Base-by-base conservation (phyloP, 2,329 filamentous ascomycete species). In the Cadophora sp. region DNA sequence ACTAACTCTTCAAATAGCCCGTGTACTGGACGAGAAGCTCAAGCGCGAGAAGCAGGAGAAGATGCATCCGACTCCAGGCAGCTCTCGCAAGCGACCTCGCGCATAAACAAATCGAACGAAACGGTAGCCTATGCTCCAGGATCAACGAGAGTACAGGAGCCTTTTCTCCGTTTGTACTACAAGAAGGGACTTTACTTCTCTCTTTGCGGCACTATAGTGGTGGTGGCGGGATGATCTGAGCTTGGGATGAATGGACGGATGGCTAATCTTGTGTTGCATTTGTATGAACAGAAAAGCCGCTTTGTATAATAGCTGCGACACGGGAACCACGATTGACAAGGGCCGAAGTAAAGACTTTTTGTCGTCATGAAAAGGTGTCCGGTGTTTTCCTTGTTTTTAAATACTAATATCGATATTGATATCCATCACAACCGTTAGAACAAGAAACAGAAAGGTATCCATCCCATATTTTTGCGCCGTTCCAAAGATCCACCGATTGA, bases 21-120 rank as follows among this genome's bases (percentile, higher is more conserved):
- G 87, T 68, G 87, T 90, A 24, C 79, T 90, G 78, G 87, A 90
- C 81, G 85, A 89, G 77, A 90, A 90, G 79, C 85, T 89, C 82
- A 88, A 87, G 83, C 82, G 86, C 73, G 87, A 90, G 76, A 83
- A 83, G 75, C 86, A 82, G 79, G 85, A 88, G 62, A 89, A 89
- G 66, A 63, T 75, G 65, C 74, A 77, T 62, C 85, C 87, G 4
- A 78, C 77, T 3, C 73, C 78, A 3, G 78, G 80, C 73, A 87
- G 85, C 75, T 83, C 78, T 8, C 85, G 87, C 76, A 90, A 90
- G 78, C 83, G 87, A 34, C 79, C 85, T 3, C 82, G 87, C 24
- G 71, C 75, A 48, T 74, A 69, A 22, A 71, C 26, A 37, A 7
- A 29, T n/a, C 24, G 16, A 48, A 4, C 22, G 31, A 12, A 12